Evolutionary conservation across 331 rosid genomes (phyloP), one percentile per base, ranked within the genome.

Genomic region (Cydonia oblonga): DNA sequence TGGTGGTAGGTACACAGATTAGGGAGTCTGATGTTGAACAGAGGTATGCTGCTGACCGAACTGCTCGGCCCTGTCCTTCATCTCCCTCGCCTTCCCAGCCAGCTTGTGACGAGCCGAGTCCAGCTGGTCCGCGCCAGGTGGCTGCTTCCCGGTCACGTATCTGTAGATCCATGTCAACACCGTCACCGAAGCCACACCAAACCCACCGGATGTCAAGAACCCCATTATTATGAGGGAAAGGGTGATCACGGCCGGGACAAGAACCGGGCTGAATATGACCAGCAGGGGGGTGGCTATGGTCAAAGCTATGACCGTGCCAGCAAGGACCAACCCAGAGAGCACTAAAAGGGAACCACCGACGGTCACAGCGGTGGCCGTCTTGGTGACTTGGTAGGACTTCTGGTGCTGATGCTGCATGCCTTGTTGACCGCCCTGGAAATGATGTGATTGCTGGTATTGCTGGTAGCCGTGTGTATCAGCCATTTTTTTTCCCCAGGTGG

Each of bases 221-320:
- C 96, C 96, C 9, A 70, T 23, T 8, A 67, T 29, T 23, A 90
- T 38, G 1, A 90, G 76, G 0, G 82, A 72, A 15, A 84, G 79
- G 0, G 85, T 22, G 26, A 85, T 69, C 24, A 82, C 73, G 2
- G 96, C 89, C 0, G 92, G 95, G 3, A 90, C 85, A 0, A 90
- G 80, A 22, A 88, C 88, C 3, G 92, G 96, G 6, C 96, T 90
- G 82, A 88, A 90, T 20, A 90, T 77, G 28, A 88, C 89, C 0
- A 90, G 79, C 53, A 90, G 78, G 2, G 92, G 96, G 7, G 92
- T 90, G 5, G 76, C 81, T 1, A 85, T 18, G 29, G 92, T 82
- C 35, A 90, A 76, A 0, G 77, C 82, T 0, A 90, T 79, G 23
- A 88, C 87, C 0, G 90, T 90, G 3, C 69, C 86, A 2, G 87